Base-by-base conservation (phyloP, 2,329 filamentous ascomycete genomes). In the Penicillium sp. region DNA sequence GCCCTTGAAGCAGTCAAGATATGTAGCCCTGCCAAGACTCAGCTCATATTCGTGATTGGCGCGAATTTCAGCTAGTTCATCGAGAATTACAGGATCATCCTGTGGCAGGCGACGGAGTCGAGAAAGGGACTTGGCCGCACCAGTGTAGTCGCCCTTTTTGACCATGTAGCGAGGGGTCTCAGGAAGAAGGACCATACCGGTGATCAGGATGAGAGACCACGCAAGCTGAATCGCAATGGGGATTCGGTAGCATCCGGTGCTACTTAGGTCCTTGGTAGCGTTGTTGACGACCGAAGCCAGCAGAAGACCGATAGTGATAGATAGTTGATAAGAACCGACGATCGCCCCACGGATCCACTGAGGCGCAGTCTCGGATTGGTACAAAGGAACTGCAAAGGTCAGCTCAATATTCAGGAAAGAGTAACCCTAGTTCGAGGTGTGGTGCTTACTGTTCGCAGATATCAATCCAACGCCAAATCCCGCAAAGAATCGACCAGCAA, bases 121-220 rank as follows among this genome's bases (percentile, higher is more conserved):
- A 49, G 83, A 75, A 7, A 95, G 82, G 3, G 85, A 75, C 6
- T 75, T 65, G 56, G 85, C 81, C 25, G 90, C 90, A 44, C 79
- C 70, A 43, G 87, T 83, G 47, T 89, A 79, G 54, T 83, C 79
- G 55, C 88, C 87, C 69, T 85, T 85, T 81, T 90, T 92, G 77
- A 95, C 88, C 67, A 85, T 90, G 81, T 87, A 94, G 63, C 90
- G 87, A 33, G 90, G 90, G 0, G 89, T 92, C 71, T 95, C 90
- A 49, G 90, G 90, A 14, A 95, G 85, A 67, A 90, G 73, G 62
- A 90, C 74, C 51, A 94, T 84, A 66, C 90, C 90, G 50, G 68
- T 71, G 18, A 78, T 88, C 22, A 95, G 85, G 61, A 94, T 87
- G 45, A 91, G 48, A 42, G 88, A 89, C 88, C 89, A 95, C 51